Evolutionary conservation across 768 basidiomycete species (phyloP).

Genomic region (Boletus reticuloceps): DNA sequence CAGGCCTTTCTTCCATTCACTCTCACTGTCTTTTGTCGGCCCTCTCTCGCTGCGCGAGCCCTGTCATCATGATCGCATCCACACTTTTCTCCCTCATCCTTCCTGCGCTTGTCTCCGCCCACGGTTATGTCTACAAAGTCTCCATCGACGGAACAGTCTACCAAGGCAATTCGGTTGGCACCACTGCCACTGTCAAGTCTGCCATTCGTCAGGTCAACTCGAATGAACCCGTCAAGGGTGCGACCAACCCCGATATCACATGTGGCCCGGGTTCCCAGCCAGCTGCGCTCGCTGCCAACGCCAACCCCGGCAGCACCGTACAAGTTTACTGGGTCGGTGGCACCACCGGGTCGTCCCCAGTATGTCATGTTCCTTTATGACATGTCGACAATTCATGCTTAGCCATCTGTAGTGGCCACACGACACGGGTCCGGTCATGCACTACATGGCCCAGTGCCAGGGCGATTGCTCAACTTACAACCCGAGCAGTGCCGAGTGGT

Average conservation of each 20-base stretch:
- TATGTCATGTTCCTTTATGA: slow-evolving; percentile 6
- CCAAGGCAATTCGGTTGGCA: slow-evolving; percentile 31
- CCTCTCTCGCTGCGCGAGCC: slow-evolving; percentile 26
- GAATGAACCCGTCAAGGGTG: slow-evolving; percentile 52
- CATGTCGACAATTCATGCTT: neutral
- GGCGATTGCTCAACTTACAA: slow-evolving; percentile 56
- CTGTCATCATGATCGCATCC: slow-evolving; percentile 12
- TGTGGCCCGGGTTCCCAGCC: slow-evolving; percentile 54
- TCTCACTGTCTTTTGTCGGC: neutral
- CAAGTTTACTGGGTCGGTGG: slow-evolving; percentile 51
- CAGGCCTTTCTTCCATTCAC: neutral
- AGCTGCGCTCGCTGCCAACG: slow-evolving; percentile 47
- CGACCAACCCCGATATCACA: slow-evolving; percentile 50
- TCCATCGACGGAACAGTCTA: slow-evolving; percentile 28
- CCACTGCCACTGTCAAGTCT: slow-evolving; percentile 23
- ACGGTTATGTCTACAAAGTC: slow-evolving; percentile 27
- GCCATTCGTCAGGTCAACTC: slow-evolving; percentile 44
- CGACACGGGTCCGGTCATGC: slow-evolving; percentile 64
- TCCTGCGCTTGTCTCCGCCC: slow-evolving; percentile 26
- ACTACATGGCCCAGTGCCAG: slow-evolving; percentile 68
- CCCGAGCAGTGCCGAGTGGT: slow-evolving; percentile 57
- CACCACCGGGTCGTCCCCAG: slow-evolving; percentile 32
- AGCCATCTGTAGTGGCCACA: slow-evolving; percentile 43
- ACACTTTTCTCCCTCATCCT: slow-evolving; percentile 18
- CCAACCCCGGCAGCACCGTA: slow-evolving; percentile 57